Evolutionary conservation across 108 stramenopile species (phyloP).

Genomic region (Mediolabrus comicus): DNA sequence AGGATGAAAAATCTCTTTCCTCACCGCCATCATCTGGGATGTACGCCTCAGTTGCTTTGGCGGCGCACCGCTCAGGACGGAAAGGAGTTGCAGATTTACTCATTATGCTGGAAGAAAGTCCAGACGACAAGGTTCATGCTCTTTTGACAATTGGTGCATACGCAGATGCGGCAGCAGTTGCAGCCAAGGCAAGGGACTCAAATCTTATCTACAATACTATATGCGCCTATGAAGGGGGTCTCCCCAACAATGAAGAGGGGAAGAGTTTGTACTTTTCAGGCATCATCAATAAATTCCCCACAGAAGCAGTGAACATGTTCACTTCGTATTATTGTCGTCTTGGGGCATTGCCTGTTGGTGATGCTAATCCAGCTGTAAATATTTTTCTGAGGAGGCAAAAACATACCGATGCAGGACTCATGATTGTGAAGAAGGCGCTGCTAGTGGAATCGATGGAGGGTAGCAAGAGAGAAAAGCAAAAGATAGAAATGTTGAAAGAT

Average conservation of each 20-base stretch:
- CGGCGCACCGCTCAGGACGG: slow-evolving; percentile 69
- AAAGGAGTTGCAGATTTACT: slow-evolving; percentile 79
- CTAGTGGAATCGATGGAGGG: slow-evolving; percentile 30
- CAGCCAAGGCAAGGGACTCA: slow-evolving; percentile 65
- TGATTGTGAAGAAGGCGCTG: slow-evolving; percentile 61
- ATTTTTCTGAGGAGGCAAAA: slow-evolving; percentile 58
- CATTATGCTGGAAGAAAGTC: slow-evolving; percentile 72
- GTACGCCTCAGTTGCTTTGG: slow-evolving; percentile 80
- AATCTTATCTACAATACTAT: slow-evolving; percentile 70
- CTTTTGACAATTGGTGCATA: slow-evolving; percentile 69
- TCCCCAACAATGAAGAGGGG: slow-evolving; percentile 30
- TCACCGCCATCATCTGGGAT: slow-evolving; percentile 62
- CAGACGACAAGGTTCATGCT: slow-evolving; percentile 81
- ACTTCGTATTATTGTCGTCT: slow-evolving; percentile 37
- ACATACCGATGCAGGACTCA: slow-evolving; percentile 57
- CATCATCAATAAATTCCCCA: slow-evolving; percentile 71
- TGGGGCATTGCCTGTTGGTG: slow-evolving; percentile 19
- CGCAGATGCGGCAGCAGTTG: slow-evolving; percentile 79
- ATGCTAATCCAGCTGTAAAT: slow-evolving; percentile 57
- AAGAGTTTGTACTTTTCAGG: slow-evolving; percentile 50
- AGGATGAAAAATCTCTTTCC: slow-evolving; percentile 10
- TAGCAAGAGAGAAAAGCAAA: slow-evolving; percentile 15
- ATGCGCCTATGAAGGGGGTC: slow-evolving; percentile 62
- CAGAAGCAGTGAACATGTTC: slow-evolving; percentile 72
- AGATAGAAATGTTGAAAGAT: slow-evolving; percentile 45